Evolutionary conservation across 768 basidiomycete genomes (phyloP).

Genomic region (Boletus coccyginus): DNA sequence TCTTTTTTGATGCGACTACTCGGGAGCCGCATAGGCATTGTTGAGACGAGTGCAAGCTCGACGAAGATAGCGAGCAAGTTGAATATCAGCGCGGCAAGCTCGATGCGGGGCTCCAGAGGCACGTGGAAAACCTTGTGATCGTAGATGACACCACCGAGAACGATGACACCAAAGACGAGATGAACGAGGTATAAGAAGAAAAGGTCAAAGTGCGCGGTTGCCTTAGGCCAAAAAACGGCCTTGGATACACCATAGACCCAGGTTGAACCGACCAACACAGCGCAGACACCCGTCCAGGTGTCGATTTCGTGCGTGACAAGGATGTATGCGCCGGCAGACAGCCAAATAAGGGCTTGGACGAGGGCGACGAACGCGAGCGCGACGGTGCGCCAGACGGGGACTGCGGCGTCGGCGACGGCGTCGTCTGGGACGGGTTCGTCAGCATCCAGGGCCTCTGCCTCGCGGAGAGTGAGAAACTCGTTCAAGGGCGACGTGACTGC

Average conservation of each 20-base stretch:
- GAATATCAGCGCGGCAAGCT: slow-evolving; percentile 25
- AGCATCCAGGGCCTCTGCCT: slow-evolving; percentile 50
- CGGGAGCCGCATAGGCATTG: too few species aligned
- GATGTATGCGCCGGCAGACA: slow-evolving; percentile 55
- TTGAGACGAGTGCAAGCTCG: too few species aligned
- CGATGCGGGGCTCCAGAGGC: slow-evolving; percentile 37
- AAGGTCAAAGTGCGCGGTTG: slow-evolving; percentile 63
- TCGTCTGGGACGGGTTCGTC: neutral
- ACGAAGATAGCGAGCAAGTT: slow-evolving; percentile 46
- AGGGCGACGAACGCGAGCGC: slow-evolving; percentile 57
- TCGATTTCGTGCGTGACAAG: slow-evolving; percentile 38
- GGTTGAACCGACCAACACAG: slow-evolving; percentile 47
- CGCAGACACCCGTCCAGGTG: slow-evolving; percentile 36
- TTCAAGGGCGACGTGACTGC: slow-evolving; percentile 31
- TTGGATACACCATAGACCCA: slow-evolving; percentile 69
- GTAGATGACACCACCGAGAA: slow-evolving; percentile 54
- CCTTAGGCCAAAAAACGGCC: slow-evolving; percentile 48
- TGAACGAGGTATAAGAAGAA: slow-evolving; percentile 55
- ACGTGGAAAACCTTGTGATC: slow-evolving; percentile 43
- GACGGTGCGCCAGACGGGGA: slow-evolving; percentile 60
- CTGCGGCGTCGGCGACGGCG: neutral
- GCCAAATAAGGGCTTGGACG: slow-evolving; percentile 55
- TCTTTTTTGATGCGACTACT: too few species aligned
- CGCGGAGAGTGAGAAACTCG: slow-evolving; percentile 47
- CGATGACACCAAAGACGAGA: slow-evolving; percentile 43